Base-by-base conservation (phyloP, 179 eudicot genomes). In the Silene noctiflora region DNA sequence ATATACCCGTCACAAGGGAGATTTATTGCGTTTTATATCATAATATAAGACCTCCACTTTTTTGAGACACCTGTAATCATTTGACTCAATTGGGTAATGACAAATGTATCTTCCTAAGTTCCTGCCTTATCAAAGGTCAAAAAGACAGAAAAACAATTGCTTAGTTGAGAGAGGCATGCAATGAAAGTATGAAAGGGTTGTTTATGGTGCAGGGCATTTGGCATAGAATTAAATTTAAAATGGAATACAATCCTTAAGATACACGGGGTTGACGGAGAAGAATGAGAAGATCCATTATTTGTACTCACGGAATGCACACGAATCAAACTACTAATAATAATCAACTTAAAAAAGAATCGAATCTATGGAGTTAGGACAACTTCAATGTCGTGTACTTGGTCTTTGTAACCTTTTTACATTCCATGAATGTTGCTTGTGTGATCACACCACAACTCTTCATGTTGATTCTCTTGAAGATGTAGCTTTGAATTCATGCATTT, bases 321-420 rank as follows among this genome's bases (percentile, higher is more conserved):
- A 29, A 33, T 58, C 25, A 39, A 10, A 19, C 42, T 35, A 24
- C n/a, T 76, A 72, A n/a, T n/a, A 29, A 53, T 60, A 55, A 74
- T 77, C 60, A 77, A 67, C 55, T 51, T 67, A 20, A 27, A 27
- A 3, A 67, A 75, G 85, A 79, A 79, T 82, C 76, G 71, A 79
- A 82, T 82, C 80, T 27, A 42, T 19, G 44, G 3, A 44, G 9
- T 27, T 60, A 76, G 80, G 80, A 72, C 85, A 22, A 0, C 55
- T 44, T 44, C 0, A 60, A 73, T 63, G 65, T 51, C 20, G 61
- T 65, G 71, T 64, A 69, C 27, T 67, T 70, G 62, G 66, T 48
- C 64, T 61, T 29, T 3, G 2, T 19, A 29, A 59, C 71, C 25
- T 72, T 29, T 33, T 77, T 59, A 48, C 69, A 67, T 76, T 81